A percentile compares a stretch with the other conserved stretches of the same genome.
Conservation (phyloP, 1,284 basidiomycete genomes). For the Fomitopsis schrenkii region DNA sequence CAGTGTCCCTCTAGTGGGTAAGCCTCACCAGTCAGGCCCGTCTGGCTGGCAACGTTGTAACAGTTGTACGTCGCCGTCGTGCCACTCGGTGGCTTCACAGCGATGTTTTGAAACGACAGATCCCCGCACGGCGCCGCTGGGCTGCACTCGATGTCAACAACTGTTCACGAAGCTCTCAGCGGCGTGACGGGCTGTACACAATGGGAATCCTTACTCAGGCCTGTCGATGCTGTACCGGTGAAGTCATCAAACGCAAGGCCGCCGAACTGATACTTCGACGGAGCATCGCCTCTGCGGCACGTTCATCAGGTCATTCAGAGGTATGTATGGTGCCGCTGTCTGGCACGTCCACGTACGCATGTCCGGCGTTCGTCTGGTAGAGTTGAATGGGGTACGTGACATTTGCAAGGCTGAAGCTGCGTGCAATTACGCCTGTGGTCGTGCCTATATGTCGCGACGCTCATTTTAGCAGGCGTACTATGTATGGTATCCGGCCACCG, state of each 20-base stretch:
- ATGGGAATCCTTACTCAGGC: conserved; percentile 33
- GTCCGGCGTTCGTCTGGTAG: conserved; percentile 50
- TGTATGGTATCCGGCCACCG: not conserved
- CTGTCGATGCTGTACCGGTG: conserved; percentile 42
- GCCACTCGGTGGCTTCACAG: conserved; percentile 34
- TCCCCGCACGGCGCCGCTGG: conserved; percentile 44
- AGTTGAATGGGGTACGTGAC: conserved; percentile 45
- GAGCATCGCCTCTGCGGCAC: conserved; percentile 42
- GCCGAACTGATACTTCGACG: conserved; percentile 46
- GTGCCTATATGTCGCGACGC: conserved; percentile 28
- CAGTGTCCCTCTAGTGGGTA: not conserved
- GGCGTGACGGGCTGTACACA: not conserved
- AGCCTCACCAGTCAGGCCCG: conserved; percentile 33
- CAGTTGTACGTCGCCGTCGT: conserved; percentile 38
- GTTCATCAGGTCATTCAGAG: not conserved
- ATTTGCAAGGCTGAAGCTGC: conserved; percentile 43
- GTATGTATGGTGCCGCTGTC: not conserved
- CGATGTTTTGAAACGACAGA: conserved; percentile 40
- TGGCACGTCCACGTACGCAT: conserved; percentile 33
- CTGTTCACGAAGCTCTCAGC: conserved; percentile 26
- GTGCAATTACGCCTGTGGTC: conserved; percentile 45
- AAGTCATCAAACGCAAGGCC: conserved; percentile 45
- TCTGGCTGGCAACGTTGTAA: conserved; percentile 40
- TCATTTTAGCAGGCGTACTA: not conserved
- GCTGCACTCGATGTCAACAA: conserved; percentile 54